phyloP scores from a whole-genome alignment of 1,284 basidiomycete genomes.

The Gymnopus androsaceus region DNA sequence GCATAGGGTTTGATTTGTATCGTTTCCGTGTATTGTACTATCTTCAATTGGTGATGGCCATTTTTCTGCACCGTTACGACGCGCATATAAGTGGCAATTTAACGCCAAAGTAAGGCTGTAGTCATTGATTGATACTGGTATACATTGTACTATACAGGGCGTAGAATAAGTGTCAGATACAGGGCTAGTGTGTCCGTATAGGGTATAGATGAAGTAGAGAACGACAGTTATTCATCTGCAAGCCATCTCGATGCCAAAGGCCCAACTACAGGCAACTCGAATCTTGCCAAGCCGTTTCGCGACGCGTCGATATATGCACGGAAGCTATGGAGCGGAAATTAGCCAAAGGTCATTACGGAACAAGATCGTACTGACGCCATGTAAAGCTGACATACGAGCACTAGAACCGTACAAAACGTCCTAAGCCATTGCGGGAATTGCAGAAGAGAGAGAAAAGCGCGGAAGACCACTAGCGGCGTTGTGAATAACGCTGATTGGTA shows the following conservation, averaged over 20 bases:
- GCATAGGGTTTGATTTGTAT: slow-evolving; percentile 3
- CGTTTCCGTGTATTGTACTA: neutral
- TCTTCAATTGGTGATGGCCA: neutral
- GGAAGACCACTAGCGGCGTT: slow-evolving; percentile 62
- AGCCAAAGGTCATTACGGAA: slow-evolving; percentile 8
- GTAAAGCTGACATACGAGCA: slow-evolving; percentile 44
- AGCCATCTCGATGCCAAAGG: slow-evolving; percentile 75
- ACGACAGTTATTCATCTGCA: slow-evolving; percentile 56
- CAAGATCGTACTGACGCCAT: slow-evolving; percentile 53
- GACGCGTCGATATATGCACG: slow-evolving; percentile 70
- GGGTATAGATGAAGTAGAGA: neutral
- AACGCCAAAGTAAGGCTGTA: neutral
- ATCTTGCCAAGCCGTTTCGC: slow-evolving; percentile 54
- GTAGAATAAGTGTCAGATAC: neutral
- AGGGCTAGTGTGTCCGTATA: neutral
- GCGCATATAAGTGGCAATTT: neutral
- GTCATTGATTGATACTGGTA: neutral
- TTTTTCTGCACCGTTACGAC: neutral
- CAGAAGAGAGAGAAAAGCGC: slow-evolving; percentile 59
- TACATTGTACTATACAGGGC: neutral
- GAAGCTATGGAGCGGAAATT: slow-evolving; percentile 40
- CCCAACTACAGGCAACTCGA: slow-evolving; percentile 69
- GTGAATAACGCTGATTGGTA: slow-evolving; percentile 80
- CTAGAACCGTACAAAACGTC: slow-evolving; percentile 46
- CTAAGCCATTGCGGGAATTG: slow-evolving; percentile 51